Conservation (phyloP, 371 early-diverging fungal species). For the Funneliformis caledonium region DNA sequence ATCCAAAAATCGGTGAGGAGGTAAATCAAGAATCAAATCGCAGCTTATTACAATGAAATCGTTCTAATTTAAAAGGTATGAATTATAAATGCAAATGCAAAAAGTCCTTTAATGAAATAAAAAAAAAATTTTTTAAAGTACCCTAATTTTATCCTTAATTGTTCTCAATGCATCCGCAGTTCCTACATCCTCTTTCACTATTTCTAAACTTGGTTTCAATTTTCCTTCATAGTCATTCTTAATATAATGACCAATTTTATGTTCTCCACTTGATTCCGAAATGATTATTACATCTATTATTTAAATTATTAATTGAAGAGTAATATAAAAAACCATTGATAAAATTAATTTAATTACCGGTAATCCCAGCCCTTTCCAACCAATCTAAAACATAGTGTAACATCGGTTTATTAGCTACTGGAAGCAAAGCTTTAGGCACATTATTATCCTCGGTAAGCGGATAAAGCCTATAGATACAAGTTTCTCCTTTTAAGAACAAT, state of each 20-base stretch:
- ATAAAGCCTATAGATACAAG: conserved; percentile 59
- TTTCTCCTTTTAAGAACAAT: background rate
- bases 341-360: conserved; percentile 57
- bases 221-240: conserved; percentile 74
- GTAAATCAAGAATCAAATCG: conserved; percentile 84
- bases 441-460: conserved; percentile 83
- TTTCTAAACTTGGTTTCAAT: conserved; percentile 58
- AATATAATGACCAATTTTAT: conserved; percentile 73
- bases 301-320: background rate
- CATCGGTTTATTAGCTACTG: conserved; percentile 92
- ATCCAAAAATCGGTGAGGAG: conserved; percentile 83
- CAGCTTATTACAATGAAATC: conserved; percentile 92
- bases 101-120: background rate
- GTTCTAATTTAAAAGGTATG: conserved; percentile 51
- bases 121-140: conserved; percentile 42
- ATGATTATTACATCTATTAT: conserved; percentile 80
- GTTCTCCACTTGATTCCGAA: conserved; percentile 59
- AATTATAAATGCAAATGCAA: conserved; percentile 1
- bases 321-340: background rate
- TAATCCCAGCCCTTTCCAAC: conserved; percentile 86
- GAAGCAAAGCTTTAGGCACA: conserved; percentile 89
- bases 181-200: conserved; percentile 75
- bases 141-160: conserved; percentile 79
- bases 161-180: conserved; percentile 86
- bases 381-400: conserved; percentile 90